Evolutionary conservation across 306 rosid genomes (phyloP).

Genomic region (Clitoria ternatea): DNA sequence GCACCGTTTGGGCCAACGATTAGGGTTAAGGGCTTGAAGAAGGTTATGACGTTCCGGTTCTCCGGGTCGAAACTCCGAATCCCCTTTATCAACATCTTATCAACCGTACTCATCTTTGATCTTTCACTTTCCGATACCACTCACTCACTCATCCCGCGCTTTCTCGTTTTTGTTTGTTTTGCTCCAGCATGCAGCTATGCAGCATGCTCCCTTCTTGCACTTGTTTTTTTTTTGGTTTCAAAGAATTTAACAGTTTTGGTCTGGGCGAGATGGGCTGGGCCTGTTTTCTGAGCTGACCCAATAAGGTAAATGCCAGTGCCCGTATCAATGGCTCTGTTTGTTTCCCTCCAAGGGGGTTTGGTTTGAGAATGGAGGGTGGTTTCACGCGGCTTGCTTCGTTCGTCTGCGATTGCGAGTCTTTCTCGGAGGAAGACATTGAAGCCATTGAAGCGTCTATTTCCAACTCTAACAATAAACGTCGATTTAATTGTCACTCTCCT

Average conservation of each 20-base stretch:
- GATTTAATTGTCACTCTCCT: not conserved
- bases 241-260: too few relatives aligned
- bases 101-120: constrained; percentile 95
- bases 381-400: constrained; percentile 25
- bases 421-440: constrained; percentile 54
- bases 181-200: too few relatives aligned
- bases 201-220: too few relatives aligned
- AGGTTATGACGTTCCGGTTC: constrained; percentile 88
- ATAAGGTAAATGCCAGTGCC: too few relatives aligned
- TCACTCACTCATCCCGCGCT: too few relatives aligned
- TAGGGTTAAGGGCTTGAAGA: constrained; percentile 93
- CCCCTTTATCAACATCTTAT: constrained; percentile 92
- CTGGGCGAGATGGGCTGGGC: too few relatives aligned
- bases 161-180: too few relatives aligned
- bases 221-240: too few relatives aligned
- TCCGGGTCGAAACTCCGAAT: constrained; percentile 98
- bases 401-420: constrained; percentile 40
- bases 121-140: not conserved
- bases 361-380: constrained; percentile 2
- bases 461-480: constrained; percentile 22
- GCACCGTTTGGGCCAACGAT: constrained; percentile 98
- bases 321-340: too few relatives aligned
- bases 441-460: constrained; percentile 45
- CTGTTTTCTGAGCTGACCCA: too few relatives aligned
- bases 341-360: too few relatives aligned